Evolutionary conservation across 1,139 yeast species (phyloP).

Genomic region (Taphrina populina): DNA sequence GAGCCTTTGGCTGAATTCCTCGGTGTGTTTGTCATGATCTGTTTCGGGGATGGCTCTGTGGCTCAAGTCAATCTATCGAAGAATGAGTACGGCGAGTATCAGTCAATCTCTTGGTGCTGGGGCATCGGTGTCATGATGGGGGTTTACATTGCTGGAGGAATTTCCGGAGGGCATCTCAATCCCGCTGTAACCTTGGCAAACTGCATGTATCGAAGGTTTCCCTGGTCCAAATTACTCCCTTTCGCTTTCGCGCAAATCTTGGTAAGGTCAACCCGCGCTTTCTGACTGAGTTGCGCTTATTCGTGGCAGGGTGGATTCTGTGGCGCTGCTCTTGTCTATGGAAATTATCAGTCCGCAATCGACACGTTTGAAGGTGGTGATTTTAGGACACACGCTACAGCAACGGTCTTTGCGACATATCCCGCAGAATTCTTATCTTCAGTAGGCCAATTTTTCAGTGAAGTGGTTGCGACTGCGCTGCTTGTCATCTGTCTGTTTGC

Average conservation of each 20-base stretch:
- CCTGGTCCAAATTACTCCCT: conserved; percentile 43
- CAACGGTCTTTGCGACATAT: conserved; percentile 52
- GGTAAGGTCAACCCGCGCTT: not conserved
- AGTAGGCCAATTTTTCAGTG: conserved; percentile 52
- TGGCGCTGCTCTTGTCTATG: conserved; percentile 44
- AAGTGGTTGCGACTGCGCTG: conserved; percentile 50
- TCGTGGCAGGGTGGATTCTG: conserved; percentile 42
- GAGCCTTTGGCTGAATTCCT: conserved; percentile 50
- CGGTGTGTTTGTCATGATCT: conserved; percentile 32
- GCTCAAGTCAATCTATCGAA: conserved; percentile 43
- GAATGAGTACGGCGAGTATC: conserved; percentile 48
- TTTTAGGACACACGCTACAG: conserved; percentile 43
- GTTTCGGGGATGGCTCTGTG: conserved; percentile 29
- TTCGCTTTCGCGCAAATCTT: conserved; percentile 43
- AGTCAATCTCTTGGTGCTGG: conserved; percentile 52
- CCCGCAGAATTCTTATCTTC: conserved; percentile 50
- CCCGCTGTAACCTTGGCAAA: conserved; percentile 45
- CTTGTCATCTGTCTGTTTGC: conserved; percentile 52
- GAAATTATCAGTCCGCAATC: conserved; percentile 43
- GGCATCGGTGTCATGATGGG: conserved; percentile 52
- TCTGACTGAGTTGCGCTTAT: not conserved
- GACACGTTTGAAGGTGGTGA: conserved; percentile 42
- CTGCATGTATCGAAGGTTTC: conserved; percentile 44
- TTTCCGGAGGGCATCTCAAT: conserved; percentile 45
- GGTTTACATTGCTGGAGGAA: conserved; percentile 42